Evolutionary conservation across 2,329 filamentous ascomycete species (phyloP), one percentile per base, ranked within the genome.

Genomic region (Talaromyces funiculosus): DNA sequence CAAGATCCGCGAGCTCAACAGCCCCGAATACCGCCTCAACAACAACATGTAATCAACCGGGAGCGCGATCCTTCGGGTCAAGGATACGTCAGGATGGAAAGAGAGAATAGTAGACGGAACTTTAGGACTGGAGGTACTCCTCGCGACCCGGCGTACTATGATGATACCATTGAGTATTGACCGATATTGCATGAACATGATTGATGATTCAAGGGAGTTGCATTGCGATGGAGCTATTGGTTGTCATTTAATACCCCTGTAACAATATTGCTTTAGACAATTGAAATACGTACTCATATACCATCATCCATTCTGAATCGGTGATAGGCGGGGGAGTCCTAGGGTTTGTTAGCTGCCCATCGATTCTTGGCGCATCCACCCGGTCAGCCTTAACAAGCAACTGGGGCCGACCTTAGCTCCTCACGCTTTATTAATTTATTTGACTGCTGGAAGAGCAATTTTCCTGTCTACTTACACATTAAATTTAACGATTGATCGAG

Each of bases 91-190:
- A 18, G 57, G 26, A 29, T 53, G 35, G 57, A 59, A 42, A 53
- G 57, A 38, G 45, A 59, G 2, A 53, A 31, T 53, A 51, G 22
- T 9, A 49, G 57, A 31, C 45, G 57, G 35, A 59, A 29, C 12
- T 59, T 31, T 33, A 59, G 45, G 18, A 20, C 35, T 29, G 33
- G 43, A 42, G 43, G 33, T 14, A 31, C 9, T 10, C n/a, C 24
- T n/a, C 57, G 57, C 12, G 57, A 59, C 14, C 26, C 24, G 35
- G 37, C 33, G 18, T 60, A 54, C 26, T 60, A 60, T 49, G 58
- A 60, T 55, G 58, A 60, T 24, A 37, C 37, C n/a, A 55, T 55
- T 14, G 58, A 60, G n/a, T 60, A 60, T 43, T 59, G 57, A 59
- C n/a, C 37, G 31, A 20, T 57, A 10, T 38, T 7, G 20, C 22